phyloP scores from a whole-genome alignment of 2,329 filamentous ascomycete species.

The Fusarium sublunatum region DNA sequence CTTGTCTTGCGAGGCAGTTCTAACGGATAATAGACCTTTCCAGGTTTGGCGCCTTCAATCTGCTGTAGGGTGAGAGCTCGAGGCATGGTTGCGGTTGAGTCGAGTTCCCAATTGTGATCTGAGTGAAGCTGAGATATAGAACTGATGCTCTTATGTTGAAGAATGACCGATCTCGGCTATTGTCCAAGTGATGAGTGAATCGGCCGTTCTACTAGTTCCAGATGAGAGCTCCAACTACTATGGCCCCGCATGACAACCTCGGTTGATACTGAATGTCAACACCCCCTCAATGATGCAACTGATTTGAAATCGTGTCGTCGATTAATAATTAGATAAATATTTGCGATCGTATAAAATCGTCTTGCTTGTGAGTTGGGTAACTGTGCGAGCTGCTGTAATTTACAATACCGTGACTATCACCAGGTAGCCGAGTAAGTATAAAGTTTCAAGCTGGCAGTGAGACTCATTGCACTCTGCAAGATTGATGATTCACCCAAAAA shows the following conservation, averaged over 20 bases:
- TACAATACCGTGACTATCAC: too few relatives aligned
- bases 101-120: neutral
- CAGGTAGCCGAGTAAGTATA: too few relatives aligned
- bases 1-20: constrained; percentile 36
- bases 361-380: too few relatives aligned
- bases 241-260: constrained; percentile 26
- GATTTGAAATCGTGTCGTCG: neutral
- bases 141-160: too few relatives aligned
- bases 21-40: constrained; percentile 86
- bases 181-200: neutral
- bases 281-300: constrained; percentile 2
- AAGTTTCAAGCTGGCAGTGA: too few relatives aligned
- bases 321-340: constrained; percentile 6
- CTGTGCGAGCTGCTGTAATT: too few relatives aligned
- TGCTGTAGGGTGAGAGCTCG: constrained; percentile 72
- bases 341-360: neutral
- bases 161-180: constrained; percentile 1
- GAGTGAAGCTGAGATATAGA: neutral
- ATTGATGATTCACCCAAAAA: too few relatives aligned
- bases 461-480: too few relatives aligned
- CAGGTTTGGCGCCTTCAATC: constrained; percentile 80
- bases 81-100: constrained; percentile 55
- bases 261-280: constrained; percentile 6
- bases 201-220: neutral
- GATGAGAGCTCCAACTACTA: neutral